Base-by-base conservation (phyloP, 2,329 filamentous ascomycete species). In the Cladophialophora bantiana region DNA sequence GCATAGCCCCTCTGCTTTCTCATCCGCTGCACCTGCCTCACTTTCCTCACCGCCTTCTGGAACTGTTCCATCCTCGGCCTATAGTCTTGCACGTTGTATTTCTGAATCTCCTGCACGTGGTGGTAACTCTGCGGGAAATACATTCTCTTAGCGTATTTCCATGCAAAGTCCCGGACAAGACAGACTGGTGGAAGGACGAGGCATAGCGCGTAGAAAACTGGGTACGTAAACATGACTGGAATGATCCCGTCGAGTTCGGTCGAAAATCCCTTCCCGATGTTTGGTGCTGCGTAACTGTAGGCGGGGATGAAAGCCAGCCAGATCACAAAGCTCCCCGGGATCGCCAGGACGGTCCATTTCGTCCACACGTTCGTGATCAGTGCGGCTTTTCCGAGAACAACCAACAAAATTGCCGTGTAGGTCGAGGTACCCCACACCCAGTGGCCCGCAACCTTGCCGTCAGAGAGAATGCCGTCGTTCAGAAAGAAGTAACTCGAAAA, bases 61-160 rank as follows among this genome's bases (percentile, higher is more conserved):
- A 99, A 99, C 81, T 99, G 95, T 77, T 99, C 95, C 95, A 99
- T 99, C 76, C 95, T 89, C 69, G 95, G 95, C 76, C 95, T 86
- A 80, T 99, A 99, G 82, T 99, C 95, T 82, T 99, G 95, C 68
- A 99, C 97, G 75, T 99, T 99, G 83, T 98, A 99, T 82, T 99
- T 99, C 80, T 99, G 95, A 73, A 99, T 99, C 82, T 99, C 95
- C 80, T 99, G 95, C 70, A 99, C 95, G 78, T 99, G 95, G 74
- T 99, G 95, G 76, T 99, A 99, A 52, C 92, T 89, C 80, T 97
- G 91, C 26, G 95, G 95, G 73, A 89, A 90, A 82, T 98, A 99
- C 93, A 99, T 97, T 71, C 95, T 88, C 84, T 97, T 97, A 68
- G 88, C 89, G 74, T 98, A 99, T 84, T 99, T 99, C 94, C 94